These are phyloP conservation scores for Pistacia integerrima DNA, from an alignment of 345 rosid genomes.

Conservation along the genomic window DNA sequence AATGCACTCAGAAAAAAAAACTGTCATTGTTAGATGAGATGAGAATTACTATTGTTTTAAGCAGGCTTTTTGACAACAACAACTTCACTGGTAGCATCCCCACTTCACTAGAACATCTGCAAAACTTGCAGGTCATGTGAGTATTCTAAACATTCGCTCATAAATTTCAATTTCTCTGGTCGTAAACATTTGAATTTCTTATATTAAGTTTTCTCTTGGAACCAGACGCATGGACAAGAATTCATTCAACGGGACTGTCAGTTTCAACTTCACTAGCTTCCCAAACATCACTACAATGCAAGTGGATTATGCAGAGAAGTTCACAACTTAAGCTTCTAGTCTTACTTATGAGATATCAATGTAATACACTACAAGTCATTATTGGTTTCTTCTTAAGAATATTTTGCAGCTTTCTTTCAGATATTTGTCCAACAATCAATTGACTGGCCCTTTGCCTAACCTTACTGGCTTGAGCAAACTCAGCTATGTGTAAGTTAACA, in stretches of 20 bases:
- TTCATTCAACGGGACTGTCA: slow-evolving; percentile 44
- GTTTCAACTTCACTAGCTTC: slow-evolving; percentile 52
- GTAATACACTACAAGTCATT: too few relatives aligned
- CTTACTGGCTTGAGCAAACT: slow-evolving; percentile 53
- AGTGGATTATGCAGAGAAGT: slow-evolving; percentile 29
- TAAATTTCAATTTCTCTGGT: background rate
- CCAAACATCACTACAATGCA: slow-evolving; percentile 54
- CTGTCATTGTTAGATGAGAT: too few relatives aligned
- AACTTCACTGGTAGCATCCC: slow-evolving; percentile 46
- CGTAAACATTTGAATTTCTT: background rate
- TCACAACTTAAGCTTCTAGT: background rate
- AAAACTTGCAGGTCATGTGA: slow-evolving; percentile 60
- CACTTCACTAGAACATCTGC: slow-evolving; percentile 53
- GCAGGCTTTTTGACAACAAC: slow-evolving; percentile 49
- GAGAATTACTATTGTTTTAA: background rate
- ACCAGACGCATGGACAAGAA: slow-evolving; percentile 76
- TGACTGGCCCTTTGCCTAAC: slow-evolving; percentile 62
- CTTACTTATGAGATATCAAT: background rate
- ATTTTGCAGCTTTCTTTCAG: slow-evolving; percentile 30
- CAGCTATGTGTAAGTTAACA: slow-evolving; percentile 56
- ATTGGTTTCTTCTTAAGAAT: background rate
- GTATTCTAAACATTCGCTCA: slow-evolving; percentile 40
- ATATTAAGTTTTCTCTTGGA: slow-evolving; percentile 17
- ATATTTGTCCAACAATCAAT: slow-evolving; percentile 62
- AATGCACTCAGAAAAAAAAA: too few relatives aligned